Conservation (phyloP, 495 filamentous ascomycete species). For the Hyaloscypha bicolor region DNA sequence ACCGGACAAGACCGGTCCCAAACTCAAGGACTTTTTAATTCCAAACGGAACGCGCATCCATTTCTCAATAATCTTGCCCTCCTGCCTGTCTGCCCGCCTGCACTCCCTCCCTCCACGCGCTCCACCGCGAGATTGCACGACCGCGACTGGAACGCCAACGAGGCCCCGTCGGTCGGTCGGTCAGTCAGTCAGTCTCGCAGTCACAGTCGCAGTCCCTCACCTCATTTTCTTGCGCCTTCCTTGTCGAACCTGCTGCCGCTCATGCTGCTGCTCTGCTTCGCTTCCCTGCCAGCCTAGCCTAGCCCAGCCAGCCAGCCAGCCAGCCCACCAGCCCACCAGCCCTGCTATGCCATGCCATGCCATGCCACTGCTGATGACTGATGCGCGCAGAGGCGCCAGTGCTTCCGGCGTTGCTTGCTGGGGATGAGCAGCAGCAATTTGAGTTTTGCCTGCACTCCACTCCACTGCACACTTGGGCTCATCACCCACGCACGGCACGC, state of each 20-base stretch:
- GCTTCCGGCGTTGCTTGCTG: background rate
- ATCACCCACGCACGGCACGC: constrained; percentile 18
- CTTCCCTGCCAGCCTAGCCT: too few relatives aligned
- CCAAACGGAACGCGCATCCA: constrained; percentile 24
- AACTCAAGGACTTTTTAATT: constrained; percentile 18
- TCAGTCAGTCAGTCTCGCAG: background rate
- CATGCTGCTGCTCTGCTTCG: background rate
- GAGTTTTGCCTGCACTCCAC: background rate
- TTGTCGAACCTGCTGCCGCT: background rate
- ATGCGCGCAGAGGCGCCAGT: background rate
- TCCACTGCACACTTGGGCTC: background rate
- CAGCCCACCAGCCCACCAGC: too few relatives aligned
- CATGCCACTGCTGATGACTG: background rate
- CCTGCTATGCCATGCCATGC: background rate
- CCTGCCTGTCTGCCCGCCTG: background rate
- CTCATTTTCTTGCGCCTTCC: constrained; percentile 5
- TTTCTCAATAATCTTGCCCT: constrained; percentile 16
- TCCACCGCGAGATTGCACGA: constrained; percentile 20
- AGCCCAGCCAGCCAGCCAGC: too few relatives aligned
- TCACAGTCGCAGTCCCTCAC: constrained; percentile 7
- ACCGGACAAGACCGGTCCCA: constrained; percentile 11
- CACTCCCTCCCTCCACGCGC: constrained; percentile 6
- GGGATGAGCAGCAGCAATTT: background rate
- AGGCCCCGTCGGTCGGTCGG: background rate
- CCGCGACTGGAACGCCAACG: constrained; percentile 17